Evolutionary conservation across 306 rosid genomes (phyloP).

Genomic region (Bauhinia variegata): DNA sequence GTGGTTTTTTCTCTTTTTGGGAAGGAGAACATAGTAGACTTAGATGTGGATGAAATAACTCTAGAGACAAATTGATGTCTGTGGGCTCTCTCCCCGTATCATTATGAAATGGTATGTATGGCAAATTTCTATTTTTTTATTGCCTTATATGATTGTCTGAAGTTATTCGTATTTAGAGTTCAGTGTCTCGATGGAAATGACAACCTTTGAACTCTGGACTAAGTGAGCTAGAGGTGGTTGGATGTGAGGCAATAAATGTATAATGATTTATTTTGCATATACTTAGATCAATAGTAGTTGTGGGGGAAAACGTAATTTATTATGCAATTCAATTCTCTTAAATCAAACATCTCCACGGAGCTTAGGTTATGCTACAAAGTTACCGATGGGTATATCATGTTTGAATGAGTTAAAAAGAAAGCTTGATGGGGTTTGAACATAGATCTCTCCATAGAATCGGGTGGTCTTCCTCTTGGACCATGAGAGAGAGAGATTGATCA

Average conservation of each 20-base stretch:
- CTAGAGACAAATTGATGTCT: constrained; percentile 48
- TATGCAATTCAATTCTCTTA: not conserved
- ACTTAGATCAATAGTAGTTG: not conserved
- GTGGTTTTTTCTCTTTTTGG: constrained; percentile 81
- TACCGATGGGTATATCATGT: no score
- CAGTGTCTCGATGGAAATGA: no score
- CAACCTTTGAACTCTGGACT: not conserved
- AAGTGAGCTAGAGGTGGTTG: not conserved
- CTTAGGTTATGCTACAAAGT: no score
- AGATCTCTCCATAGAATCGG: no score
- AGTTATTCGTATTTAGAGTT: not conserved
- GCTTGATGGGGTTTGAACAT: no score
- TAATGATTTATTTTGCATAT: not conserved
- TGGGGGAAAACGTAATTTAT: not conserved
- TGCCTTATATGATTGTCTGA: not conserved
- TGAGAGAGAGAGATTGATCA: no score
- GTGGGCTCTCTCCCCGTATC: constrained; percentile 17
- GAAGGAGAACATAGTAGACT: constrained; percentile 77
- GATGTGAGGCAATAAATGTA: constrained; percentile 9
- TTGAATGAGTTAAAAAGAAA: no score
- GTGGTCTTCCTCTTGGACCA: no score
- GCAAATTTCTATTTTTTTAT: constrained; percentile 14
- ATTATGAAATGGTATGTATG: constrained; percentile 48
- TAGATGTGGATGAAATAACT: constrained; percentile 66
- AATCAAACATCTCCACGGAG: not conserved